Base-by-base conservation (phyloP, 2,329 filamentous ascomycete genomes). In the Cadophora sp. region DNA sequence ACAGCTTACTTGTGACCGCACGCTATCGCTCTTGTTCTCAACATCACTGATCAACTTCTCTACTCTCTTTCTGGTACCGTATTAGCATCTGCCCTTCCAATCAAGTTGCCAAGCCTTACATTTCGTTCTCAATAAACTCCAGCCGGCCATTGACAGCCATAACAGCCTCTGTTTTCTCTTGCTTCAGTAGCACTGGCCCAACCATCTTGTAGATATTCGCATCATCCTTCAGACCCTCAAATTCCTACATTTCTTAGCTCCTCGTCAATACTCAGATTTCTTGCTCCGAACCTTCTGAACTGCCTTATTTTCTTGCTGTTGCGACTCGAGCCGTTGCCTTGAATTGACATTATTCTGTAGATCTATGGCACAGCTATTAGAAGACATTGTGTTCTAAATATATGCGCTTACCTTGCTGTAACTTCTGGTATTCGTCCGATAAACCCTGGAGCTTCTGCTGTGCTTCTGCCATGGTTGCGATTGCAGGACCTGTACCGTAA, bases 201-300 rank as follows among this genome's bases (percentile, higher is more conserved):
- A 97, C 89, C 51, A 97, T 88, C 82, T 98, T 99, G 87, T 97
- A 99, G 80, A 99, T 97, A 72, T 89, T 93, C 76, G 97, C 92
- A 74, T 91, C 91, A 46, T 94, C 91, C 75, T 90, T 87, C 68
- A 98, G 85, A 64, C 86, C 85, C 50, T 88, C 85, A 79, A 98
- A 98, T 80, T 98, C 95, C 90, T 96, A 72, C 19, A 19, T 31
- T 8, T 70, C 65, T 76, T 72, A 72, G 73, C 63, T 29, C 14
- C 29, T 26, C 29, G 22, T 51, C 29, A 27, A 9, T 11, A 7
- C 63, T 16, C 26, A 16, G 16, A 63, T 1, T 37, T 31, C 55
- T 9, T 58, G 63, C n/a, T 46, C 60, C 65, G 55, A 74, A 93
- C 92, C 82, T 92, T 91, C 79, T 97, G 89, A 11, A 99, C 96